These are phyloP conservation scores for Skeletonema tropicum DNA, from an alignment of 108 stramenopile species.

Conservation along the genomic window DNA sequence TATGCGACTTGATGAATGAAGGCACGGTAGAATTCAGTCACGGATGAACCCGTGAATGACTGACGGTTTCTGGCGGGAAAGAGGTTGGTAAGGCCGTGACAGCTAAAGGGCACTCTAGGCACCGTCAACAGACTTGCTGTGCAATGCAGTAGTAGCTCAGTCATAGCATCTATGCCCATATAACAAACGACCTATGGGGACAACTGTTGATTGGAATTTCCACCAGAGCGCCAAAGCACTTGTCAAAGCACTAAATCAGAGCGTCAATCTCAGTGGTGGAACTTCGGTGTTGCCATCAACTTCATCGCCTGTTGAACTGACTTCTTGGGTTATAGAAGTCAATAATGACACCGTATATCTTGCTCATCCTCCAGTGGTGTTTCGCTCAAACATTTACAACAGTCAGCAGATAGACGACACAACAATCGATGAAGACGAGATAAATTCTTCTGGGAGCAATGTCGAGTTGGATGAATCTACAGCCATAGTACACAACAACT, in stretches of 20 bases:
- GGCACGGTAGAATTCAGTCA: too few species aligned
- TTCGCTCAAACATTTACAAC: background rate
- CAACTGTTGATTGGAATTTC: constrained; percentile 15
- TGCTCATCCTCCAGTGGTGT: constrained; percentile 12
- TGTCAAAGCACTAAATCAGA: constrained; percentile 4
- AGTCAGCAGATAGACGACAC: background rate
- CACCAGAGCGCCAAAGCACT: constrained; percentile 8
- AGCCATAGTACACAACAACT: background rate
- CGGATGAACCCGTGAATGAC: too few species aligned
- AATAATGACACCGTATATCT: background rate
- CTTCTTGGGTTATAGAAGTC: background rate
- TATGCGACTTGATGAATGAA: too few species aligned
- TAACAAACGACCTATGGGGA: too few species aligned
- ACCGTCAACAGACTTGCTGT: too few species aligned
- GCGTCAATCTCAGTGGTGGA: background rate
- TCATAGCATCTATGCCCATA: too few species aligned
- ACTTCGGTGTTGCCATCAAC: background rate
- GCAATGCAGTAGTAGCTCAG: too few species aligned
- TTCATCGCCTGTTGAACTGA: constrained; percentile 1
- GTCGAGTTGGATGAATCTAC: constrained; percentile 1
- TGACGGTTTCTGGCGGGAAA: too few species aligned
- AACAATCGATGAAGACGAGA: background rate
- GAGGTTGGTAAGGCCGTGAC: too few species aligned
- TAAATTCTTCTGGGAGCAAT: background rate
- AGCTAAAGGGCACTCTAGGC: too few species aligned